Base-by-base conservation (phyloP, 2,329 filamentous ascomycete genomes). In the Helotiales sp. region DNA sequence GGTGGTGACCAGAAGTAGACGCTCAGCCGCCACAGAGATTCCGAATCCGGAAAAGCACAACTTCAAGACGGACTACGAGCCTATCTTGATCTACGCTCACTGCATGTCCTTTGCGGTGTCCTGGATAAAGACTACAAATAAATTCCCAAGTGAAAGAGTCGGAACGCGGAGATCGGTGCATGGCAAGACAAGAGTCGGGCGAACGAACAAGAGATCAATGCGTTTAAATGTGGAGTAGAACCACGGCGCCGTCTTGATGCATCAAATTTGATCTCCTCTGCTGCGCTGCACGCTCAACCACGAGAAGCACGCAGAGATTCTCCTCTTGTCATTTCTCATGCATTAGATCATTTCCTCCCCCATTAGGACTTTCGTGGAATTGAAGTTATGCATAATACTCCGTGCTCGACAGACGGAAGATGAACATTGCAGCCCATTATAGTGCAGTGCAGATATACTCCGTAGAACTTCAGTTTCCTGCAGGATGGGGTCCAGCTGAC, bases 351-450 rank as follows among this genome's bases (percentile, higher is more conserved):
- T 48, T 33, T 31, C 46, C 46, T 25, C 30, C 4, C 36, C 7
- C 25, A 40, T 42, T 17, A 34, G 29, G 42, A 31, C 22, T 22
- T 36, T 31, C 50, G 51, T 58, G 50, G 55, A 54, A 54, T 54
- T 51, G 38, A 17, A 42, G 47, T 25, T 49, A 29, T 52, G 54
- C 30, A 52, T 52, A 13, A 52, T 53, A 46, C 15, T 51, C 34
- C 51, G 34, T 44, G 25, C 24, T 30, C 30, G 27, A 48, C 38
- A 52, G 50, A 24, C 25, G 33, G 22, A n/a, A n/a, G n/a, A n/a
- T n/a, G n/a, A n/a, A n/a, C n/a, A n/a, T n/a, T n/a, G n/a, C n/a
- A n/a, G n/a, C n/a, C n/a, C 36, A n/a, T 29, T 46, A 15, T 29
- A 47, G 27, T 31, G 46, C 46, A 27, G 9, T 48, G 46, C 46